phyloP scores from a whole-genome alignment of 768 basidiomycete species.

The Mycena haematopus region DNA sequence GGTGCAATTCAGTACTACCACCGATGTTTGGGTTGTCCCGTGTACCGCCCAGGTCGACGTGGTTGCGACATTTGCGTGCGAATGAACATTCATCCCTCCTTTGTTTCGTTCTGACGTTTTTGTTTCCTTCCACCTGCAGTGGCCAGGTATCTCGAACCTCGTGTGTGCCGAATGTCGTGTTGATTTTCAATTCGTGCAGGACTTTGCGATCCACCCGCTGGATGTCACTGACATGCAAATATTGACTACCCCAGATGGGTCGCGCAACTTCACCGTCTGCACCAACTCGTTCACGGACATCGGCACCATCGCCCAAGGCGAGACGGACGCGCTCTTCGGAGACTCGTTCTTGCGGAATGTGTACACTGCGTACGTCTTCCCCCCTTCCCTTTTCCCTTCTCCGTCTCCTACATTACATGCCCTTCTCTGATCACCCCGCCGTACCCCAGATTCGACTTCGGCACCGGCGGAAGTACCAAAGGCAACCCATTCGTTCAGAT shows the following conservation, averaged over 20 bases:
- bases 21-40: slow-evolving; percentile 5
- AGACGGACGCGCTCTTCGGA: slow-evolving; percentile 12
- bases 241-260: slow-evolving; percentile 3
- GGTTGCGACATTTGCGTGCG: slow-evolving; percentile 3
- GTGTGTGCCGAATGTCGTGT: too few relatives aligned
- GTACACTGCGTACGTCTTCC: slow-evolving; percentile 1
- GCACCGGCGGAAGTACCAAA: slow-evolving; percentile 10
- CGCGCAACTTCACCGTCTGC: slow-evolving; percentile 9
- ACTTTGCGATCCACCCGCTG: slow-evolving; percentile 6
- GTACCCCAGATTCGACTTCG: slow-evolving; percentile 10
- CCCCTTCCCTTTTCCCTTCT: background rate
- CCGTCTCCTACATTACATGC: too few relatives aligned
- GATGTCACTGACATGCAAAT: slow-evolving; percentile 7
- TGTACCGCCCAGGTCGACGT: background rate
- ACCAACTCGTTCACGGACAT: slow-evolving; percentile 1
- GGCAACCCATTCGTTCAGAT: slow-evolving; percentile 13
- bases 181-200: background rate
- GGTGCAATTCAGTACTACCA: background rate
- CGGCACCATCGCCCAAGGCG: background rate
- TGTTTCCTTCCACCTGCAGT: background rate
- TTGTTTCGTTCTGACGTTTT: background rate
- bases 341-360: slow-evolving; percentile 12
- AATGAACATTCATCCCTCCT: background rate
- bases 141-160: slow-evolving; percentile 2
- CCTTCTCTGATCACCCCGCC: too few relatives aligned